A percentile compares a stretch with the other conserved stretches of the same genome.
These are phyloP conservation scores for Aspergillus nanangensis DNA, from an alignment of 495 filamentous ascomycete genomes.

Conservation along the genomic window DNA sequence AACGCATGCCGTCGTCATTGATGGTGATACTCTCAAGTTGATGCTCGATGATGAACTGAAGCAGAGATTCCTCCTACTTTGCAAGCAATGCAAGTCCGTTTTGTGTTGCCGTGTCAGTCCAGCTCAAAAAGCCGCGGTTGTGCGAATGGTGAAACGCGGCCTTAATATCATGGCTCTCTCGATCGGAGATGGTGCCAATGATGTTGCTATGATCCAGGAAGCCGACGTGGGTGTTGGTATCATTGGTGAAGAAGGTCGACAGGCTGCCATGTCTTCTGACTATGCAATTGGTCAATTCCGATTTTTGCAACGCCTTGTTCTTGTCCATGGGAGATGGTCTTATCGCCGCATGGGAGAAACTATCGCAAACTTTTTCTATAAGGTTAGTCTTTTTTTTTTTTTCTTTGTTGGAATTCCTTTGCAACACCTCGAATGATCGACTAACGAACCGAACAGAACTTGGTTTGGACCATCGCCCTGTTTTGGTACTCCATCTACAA, in stretches of 20 bases:
- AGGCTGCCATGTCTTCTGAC: conserved; percentile 98
- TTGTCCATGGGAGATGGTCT: conserved; percentile 96
- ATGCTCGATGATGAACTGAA: conserved; percentile 77
- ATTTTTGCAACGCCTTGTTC: conserved; percentile 82
- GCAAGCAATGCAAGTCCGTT: conserved; percentile 96
- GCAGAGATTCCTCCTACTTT: conserved; percentile 90
- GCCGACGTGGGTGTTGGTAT: conserved; percentile 98
- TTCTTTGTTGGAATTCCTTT: conserved; percentile 9
- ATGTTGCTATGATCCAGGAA: conserved; percentile 99
- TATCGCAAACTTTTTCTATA: conserved; percentile 99
- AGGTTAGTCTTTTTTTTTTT: conserved; percentile 43
- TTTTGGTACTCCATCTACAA: conserved; percentile 98
- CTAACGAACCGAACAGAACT: conserved; percentile 52
- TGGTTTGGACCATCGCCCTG: conserved; percentile 95
- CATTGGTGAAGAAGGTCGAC: conserved; percentile 92
- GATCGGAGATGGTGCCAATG: conserved; percentile 96
- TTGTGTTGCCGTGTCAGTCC: conserved; percentile 98
- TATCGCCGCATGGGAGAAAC: conserved; percentile 90
- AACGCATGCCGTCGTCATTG: conserved; percentile 95
- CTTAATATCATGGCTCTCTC: conserved; percentile 96
- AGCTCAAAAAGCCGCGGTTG: conserved; percentile 95
- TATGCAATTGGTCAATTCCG: conserved; percentile 98
- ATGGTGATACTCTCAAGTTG: conserved; percentile 89
- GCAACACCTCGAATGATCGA: no score
- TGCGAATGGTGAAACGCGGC: conserved; percentile 88